phyloP scores from a whole-genome alignment of 495 filamentous ascomycete species.

The Clavariopsis aquatica region DNA sequence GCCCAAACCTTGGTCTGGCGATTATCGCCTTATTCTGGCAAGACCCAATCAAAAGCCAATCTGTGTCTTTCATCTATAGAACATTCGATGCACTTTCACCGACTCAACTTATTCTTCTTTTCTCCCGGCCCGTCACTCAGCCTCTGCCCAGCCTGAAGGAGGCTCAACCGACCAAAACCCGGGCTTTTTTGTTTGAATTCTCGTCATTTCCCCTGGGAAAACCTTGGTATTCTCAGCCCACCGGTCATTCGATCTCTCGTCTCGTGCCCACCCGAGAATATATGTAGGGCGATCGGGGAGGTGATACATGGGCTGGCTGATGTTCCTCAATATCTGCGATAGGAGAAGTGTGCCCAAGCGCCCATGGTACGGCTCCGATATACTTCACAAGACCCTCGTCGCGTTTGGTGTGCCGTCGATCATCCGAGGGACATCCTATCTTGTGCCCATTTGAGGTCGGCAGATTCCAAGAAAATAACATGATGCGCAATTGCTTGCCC shows the following conservation, averaged over 20 bases:
- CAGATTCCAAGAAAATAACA: slow-evolving; percentile 14
- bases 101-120: not conserved
- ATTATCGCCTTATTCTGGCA: slow-evolving; percentile 18
- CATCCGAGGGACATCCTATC: slow-evolving; percentile 29
- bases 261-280: not conserved
- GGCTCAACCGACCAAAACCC: slow-evolving; percentile 32
- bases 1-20: slow-evolving; percentile 13
- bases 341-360: slow-evolving; percentile 6
- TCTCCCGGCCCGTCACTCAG: slow-evolving; percentile 10
- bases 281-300: not conserved
- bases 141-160: slow-evolving; percentile 6
- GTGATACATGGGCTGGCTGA: not conserved
- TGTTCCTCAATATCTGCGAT: slow-evolving; percentile 10
- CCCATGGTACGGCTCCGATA: not conserved
- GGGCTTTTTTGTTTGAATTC: slow-evolving; percentile 7
- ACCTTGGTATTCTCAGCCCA: slow-evolving; percentile 16
- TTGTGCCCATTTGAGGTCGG: not conserved
- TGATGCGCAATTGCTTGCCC: slow-evolving; percentile 25
- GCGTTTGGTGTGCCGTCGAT: slow-evolving; percentile 3
- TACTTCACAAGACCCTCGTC: not conserved
- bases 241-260: not conserved
- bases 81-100: slow-evolving; percentile 14
- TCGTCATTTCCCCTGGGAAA: slow-evolving; percentile 10
- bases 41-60: slow-evolving; percentile 17
- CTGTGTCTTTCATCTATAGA: slow-evolving; percentile 17